These are phyloP conservation scores for Astrephomene gubernaculifera DNA, from an alignment of 139 green algal species.

Conservation along the genomic window DNA sequence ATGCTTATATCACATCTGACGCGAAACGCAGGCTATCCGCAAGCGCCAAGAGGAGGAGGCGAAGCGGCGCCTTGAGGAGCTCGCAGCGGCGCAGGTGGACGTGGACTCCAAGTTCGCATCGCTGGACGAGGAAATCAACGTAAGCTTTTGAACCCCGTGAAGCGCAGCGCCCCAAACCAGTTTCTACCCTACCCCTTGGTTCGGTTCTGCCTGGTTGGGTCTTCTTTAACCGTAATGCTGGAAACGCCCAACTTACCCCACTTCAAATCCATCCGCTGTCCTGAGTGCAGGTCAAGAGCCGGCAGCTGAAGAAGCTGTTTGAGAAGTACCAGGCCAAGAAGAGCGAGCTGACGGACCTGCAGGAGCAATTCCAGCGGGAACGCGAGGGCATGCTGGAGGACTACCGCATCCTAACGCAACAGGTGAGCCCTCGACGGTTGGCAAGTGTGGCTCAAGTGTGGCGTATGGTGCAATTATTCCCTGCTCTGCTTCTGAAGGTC, in stretches of 20 bases:
- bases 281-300: slow-evolving; percentile 59
- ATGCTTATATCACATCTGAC: neutral
- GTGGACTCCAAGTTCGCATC: slow-evolving; percentile 55
- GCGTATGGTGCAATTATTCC: no score
- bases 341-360: slow-evolving; percentile 67
- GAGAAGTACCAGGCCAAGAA: slow-evolving; percentile 74
- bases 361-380: slow-evolving; percentile 73
- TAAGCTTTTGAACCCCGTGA: no score
- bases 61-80: slow-evolving; percentile 58
- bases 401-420: slow-evolving; percentile 72
- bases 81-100: slow-evolving; percentile 59
- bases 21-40: slow-evolving; percentile 41
- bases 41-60: slow-evolving; percentile 71
- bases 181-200: no score
- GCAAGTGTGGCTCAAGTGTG: no score
- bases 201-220: neutral
- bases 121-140: slow-evolving; percentile 64
- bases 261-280: neutral
- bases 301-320: slow-evolving; percentile 78
- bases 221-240: neutral
- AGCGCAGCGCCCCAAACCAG: no score
- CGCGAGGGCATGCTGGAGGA: slow-evolving; percentile 78
- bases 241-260: neutral
- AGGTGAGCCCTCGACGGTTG: no score
- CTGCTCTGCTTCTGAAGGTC: no score